Evolutionary conservation across 371 early-diverging fungal genomes (phyloP), one percentile per base, ranked within the genome.

Genomic region (Mucor irregularis): DNA sequence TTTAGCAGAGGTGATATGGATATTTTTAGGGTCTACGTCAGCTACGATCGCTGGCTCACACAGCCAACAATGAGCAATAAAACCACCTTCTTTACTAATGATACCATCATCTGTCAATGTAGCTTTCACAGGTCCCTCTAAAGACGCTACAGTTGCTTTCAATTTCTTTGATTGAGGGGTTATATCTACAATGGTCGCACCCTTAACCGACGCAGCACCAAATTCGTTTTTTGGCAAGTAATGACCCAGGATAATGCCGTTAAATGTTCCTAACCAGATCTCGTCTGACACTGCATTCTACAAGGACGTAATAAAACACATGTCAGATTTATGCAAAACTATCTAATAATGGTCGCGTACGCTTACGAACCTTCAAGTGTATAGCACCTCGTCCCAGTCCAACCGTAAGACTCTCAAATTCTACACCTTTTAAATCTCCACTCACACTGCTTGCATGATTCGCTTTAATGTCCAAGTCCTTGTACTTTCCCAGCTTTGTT

Each of bases 331-430:
- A 24, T 44, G 5, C 5, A 38, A 38, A 5, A 9, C 38, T n/a
- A n/a, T n/a, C n/a, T n/a, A n/a, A n/a, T n/a, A n/a, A n/a, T n/a
- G n/a, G n/a, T n/a, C n/a, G n/a, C n/a, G n/a, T n/a, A 38, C 5
- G 9, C n/a, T 38, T 38, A 24, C 4, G 6, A 43, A 49, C 61
- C 22, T 61, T 34, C 11, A 61, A 39, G 4, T 29, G 16, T 11
- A 61, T 54, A 3, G 56, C 49, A 0, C 61, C 61, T 54, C 56
- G 44, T 28, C 61, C 61, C 25, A 61, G 17, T 1, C 56, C 61
- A 13, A 50, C 48, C 14, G 38, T 19, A 44, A 61, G 50, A 16
- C 17, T 43, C 1, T 50, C 16, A 26, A 61, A 61, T 16, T 11
- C 7, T 1, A 54, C 30, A 14, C 30, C n/a, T 1, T 44, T 29